Percentiles rank a stretch among this genome's conserved stretches.
phyloP scores from a whole-genome alignment of 768 basidiomycete genomes.

The Ephemerocybe angulata region DNA sequence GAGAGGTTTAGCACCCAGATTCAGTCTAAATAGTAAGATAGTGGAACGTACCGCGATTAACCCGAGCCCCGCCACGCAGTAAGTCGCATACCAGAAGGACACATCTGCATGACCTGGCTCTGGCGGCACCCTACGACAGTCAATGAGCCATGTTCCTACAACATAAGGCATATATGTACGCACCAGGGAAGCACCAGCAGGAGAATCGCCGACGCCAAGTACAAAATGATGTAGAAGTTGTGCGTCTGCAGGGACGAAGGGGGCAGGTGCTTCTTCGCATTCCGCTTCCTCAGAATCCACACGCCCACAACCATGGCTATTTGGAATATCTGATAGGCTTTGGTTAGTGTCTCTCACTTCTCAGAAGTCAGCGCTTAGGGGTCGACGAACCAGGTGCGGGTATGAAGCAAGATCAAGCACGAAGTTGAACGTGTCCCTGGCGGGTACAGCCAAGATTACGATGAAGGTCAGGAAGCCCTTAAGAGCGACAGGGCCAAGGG shows the following conservation, averaged over 20 bases:
- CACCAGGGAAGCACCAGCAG: constrained; percentile 33
- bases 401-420: constrained; percentile 39
- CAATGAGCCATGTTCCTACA: background rate
- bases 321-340: constrained; percentile 26
- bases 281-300: constrained; percentile 28
- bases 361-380: constrained; percentile 11
- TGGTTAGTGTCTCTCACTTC: constrained; percentile 22
- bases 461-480: constrained; percentile 37
- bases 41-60: constrained; percentile 29
- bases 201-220: constrained; percentile 26
- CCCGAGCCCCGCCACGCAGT: background rate
- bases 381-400: constrained; percentile 29
- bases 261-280: constrained; percentile 15
- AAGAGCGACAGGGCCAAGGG: constrained; percentile 38
- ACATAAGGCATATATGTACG: background rate
- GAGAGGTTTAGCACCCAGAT: background rate
- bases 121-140: constrained; percentile 28
- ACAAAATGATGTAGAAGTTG: constrained; percentile 21
- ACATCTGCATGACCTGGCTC: constrained; percentile 34
- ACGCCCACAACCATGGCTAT: constrained; percentile 26
- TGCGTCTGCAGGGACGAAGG: constrained; percentile 25
- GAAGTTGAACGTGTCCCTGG: constrained; percentile 36
- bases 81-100: constrained; percentile 38
- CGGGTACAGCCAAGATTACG: constrained; percentile 38
- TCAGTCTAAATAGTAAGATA: constrained; percentile 21